These are phyloP conservation scores for Ustilago bromivora DNA, from an alignment of 1,284 basidiomycete species.

Conservation along the genomic window DNA sequence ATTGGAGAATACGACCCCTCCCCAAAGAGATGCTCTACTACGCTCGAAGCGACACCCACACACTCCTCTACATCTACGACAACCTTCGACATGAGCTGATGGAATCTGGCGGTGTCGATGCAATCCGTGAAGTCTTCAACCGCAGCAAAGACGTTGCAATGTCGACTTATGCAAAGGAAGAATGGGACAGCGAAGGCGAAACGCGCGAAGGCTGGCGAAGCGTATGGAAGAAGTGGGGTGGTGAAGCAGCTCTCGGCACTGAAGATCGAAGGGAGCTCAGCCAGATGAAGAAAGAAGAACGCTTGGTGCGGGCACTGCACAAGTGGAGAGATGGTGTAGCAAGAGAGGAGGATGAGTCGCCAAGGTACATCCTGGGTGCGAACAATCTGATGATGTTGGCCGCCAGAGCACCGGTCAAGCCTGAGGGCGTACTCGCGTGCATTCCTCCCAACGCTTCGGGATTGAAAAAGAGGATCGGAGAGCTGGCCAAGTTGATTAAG, in stretches of 20 bases:
- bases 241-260: constrained; percentile 62
- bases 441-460: constrained; percentile 41
- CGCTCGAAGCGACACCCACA: constrained; percentile 95
- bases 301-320: constrained; percentile 80
- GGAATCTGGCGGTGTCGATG: constrained; percentile 69
- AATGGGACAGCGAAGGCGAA: constrained; percentile 64
- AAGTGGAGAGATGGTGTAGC: constrained; percentile 86
- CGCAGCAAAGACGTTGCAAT: constrained; percentile 60
- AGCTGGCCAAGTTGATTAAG: constrained; percentile 52
- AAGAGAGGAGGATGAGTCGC: constrained; percentile 87
- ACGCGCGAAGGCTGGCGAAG: constrained; percentile 62
- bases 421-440: constrained; percentile 44
- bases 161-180: constrained; percentile 66
- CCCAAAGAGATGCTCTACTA: constrained; percentile 90
- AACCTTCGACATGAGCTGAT: constrained; percentile 87
- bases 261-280: constrained; percentile 41
- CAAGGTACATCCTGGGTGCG: constrained; percentile 70
- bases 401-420: constrained; percentile 53
- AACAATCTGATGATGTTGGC: constrained; percentile 58
- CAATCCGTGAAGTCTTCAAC: constrained; percentile 62
- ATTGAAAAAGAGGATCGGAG: constrained; percentile 50
- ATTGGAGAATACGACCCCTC: constrained; percentile 93
- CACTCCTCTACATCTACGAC: constrained; percentile 91
- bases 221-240: constrained; percentile 70
- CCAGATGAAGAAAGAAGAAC: constrained; percentile 70